Evolutionary conservation across 768 basidiomycete species (phyloP).

Genomic region (Suillus ampliporus): DNA sequence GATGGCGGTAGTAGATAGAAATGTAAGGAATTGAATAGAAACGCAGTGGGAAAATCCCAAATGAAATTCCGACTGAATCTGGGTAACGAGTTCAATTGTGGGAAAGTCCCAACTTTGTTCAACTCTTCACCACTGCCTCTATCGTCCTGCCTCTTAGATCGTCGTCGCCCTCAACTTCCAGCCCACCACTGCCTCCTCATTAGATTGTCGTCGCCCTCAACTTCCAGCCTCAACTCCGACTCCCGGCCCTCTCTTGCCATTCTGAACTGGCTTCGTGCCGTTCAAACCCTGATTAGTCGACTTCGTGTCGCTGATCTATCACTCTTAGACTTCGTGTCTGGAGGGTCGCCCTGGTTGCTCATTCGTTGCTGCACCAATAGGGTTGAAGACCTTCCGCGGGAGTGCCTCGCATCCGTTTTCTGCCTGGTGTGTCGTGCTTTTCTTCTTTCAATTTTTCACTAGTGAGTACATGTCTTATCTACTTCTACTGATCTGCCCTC

Average conservation of each 20-base stretch:
- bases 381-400: neutral
- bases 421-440: too few relatives aligned
- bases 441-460: too few relatives aligned
- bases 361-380: neutral
- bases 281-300: neutral
- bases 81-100: neutral
- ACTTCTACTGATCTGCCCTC: too few relatives aligned
- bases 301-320: too few relatives aligned
- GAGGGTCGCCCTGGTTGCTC: neutral
- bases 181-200: too few relatives aligned
- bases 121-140: neutral
- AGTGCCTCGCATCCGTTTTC: neutral
- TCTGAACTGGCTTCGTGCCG: neutral
- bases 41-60: conserved; percentile 1
- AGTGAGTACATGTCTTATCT: too few relatives aligned
- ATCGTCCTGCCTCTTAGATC: neutral
- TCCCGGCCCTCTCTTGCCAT: neutral
- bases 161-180: too few relatives aligned
- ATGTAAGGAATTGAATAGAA: neutral
- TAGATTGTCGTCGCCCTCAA: too few relatives aligned
- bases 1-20: neutral
- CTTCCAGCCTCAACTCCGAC: too few relatives aligned
- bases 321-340: too few relatives aligned
- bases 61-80: neutral
- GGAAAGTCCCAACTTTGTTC: conserved; percentile 5